Conservation (phyloP, 164 flowering plant genomes). For the Warburgia ugandensis region DNA sequence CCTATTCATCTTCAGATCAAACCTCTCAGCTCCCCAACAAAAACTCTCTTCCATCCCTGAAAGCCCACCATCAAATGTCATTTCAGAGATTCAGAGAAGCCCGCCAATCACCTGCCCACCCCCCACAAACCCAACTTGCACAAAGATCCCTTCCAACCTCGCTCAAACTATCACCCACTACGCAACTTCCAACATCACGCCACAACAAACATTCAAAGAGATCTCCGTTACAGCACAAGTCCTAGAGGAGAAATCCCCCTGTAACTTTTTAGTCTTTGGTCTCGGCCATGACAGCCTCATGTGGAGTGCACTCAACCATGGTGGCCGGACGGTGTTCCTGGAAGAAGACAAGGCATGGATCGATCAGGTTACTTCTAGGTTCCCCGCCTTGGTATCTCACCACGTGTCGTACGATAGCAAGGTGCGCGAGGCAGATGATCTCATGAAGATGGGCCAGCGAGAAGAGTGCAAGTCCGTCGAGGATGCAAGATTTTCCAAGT, state of each 20-base stretch:
- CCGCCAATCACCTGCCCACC: slow-evolving; percentile 15
- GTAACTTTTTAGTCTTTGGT: slow-evolving; percentile 90
- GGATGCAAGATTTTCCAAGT: slow-evolving; percentile 43
- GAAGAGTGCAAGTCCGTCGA: slow-evolving; percentile 42
- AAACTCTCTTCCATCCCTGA: slow-evolving; percentile 9
- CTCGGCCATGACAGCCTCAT: slow-evolving; percentile 84
- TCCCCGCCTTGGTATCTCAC: slow-evolving; percentile 54
- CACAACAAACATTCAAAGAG: slow-evolving; percentile 69
- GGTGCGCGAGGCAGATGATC: slow-evolving; percentile 47
- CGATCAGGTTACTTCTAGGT: slow-evolving; percentile 33
- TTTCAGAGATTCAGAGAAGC: slow-evolving; percentile 1
- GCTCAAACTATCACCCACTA: slow-evolving; percentile 50
- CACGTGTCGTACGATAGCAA: slow-evolving; percentile 59
- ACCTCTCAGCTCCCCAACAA: slow-evolving; percentile 23
- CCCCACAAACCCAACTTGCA: slow-evolving; percentile 25
- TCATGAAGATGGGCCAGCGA: slow-evolving; percentile 41
- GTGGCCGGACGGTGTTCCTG: slow-evolving; percentile 72
- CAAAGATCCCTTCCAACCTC: slow-evolving; percentile 45
- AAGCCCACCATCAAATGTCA: slow-evolving; percentile 7
- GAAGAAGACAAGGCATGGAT: slow-evolving; percentile 84
- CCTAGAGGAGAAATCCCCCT: slow-evolving; percentile 55
- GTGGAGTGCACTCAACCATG: slow-evolving; percentile 74
- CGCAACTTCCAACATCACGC: slow-evolving; percentile 57
- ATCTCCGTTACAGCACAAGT: slow-evolving; percentile 45
- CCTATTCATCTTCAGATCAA: slow-evolving; percentile 39